These are phyloP conservation scores for Pseudogymnoascus sp. DNA, from an alignment of 2,329 filamentous ascomycete genomes.

Conservation along the genomic window DNA sequence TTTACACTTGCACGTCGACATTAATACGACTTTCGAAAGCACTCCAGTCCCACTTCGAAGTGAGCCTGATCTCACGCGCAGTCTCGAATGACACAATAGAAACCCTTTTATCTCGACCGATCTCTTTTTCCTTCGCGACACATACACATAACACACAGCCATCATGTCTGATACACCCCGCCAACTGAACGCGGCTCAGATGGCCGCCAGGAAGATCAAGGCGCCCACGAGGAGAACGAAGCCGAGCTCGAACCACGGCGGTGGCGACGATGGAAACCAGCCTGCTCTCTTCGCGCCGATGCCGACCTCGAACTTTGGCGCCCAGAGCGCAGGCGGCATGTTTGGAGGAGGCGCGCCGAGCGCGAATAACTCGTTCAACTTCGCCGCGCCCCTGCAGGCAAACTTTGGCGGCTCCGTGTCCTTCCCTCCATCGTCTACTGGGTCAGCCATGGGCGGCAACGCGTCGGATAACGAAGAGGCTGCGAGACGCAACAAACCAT, in stretches of 20 bases:
- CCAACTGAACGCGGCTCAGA: slow-evolving; percentile 24
- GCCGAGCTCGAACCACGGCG: background rate
- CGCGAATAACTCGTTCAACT: slow-evolving; percentile 22
- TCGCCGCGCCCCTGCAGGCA: slow-evolving; percentile 15
- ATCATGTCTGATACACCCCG: slow-evolving; percentile 2
- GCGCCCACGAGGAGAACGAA: slow-evolving; percentile 13
- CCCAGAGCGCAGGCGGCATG: slow-evolving; percentile 16
- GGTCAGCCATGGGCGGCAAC: background rate
- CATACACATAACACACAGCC: background rate
- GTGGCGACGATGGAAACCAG: slow-evolving; percentile 5
- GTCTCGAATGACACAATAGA: background rate
- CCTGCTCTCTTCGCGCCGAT: slow-evolving; percentile 14
- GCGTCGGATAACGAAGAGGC: slow-evolving; percentile 12
- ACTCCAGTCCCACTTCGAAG: background rate
- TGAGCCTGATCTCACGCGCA: background rate
- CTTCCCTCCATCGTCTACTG: slow-evolving; percentile 8
- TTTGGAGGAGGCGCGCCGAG: slow-evolving; percentile 23
- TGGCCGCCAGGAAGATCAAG: slow-evolving; percentile 26
- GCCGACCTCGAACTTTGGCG: slow-evolving; percentile 6
- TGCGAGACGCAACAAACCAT: slow-evolving; percentile 11
- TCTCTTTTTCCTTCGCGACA: background rate
- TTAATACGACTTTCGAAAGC: background rate
- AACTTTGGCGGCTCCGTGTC: slow-evolving; percentile 12
- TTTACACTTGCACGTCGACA: background rate
- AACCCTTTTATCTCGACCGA: background rate